Evolutionary conservation across 108 stramenopile genomes (phyloP).

Genomic region (Cyclotella baltica): DNA sequence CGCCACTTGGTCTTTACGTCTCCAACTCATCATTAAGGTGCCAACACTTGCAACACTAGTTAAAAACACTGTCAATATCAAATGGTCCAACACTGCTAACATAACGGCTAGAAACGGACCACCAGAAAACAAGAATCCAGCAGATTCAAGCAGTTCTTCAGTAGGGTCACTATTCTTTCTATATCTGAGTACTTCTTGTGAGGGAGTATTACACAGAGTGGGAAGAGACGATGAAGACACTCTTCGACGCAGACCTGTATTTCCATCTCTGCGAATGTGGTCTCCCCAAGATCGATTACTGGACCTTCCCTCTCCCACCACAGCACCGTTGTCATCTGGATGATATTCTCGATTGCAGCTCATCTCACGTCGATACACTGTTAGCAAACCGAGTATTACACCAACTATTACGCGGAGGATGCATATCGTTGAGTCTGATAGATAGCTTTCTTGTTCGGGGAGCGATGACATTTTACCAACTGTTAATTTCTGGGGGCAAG

Average conservation of each 20-base stretch:
- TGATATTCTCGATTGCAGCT: constrained; percentile 84
- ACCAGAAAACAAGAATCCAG: constrained; percentile 57
- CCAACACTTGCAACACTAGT: constrained; percentile 11
- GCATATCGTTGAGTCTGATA: background rate
- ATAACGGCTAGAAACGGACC: constrained; percentile 47
- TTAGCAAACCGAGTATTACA: constrained; percentile 49
- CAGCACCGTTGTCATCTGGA: constrained; percentile 25
- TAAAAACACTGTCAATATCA: constrained; percentile 28
- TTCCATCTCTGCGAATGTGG: background rate
- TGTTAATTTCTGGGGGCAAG: too few species aligned
- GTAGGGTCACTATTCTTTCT: constrained; percentile 51
- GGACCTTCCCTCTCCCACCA: background rate
- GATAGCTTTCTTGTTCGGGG: constrained; percentile 1
- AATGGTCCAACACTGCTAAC: constrained; percentile 44
- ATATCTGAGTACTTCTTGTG: background rate
- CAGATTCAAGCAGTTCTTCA: constrained; percentile 74
- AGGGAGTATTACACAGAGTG: background rate
- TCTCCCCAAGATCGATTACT: background rate
- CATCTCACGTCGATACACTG: constrained; percentile 81
- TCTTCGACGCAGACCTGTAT: background rate
- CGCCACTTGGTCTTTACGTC: background rate
- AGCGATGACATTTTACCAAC: too few species aligned
- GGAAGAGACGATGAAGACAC: background rate
- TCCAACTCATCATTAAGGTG: constrained; percentile 3
- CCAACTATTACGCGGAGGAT: constrained; percentile 46